A percentile compares a stretch with the other conserved stretches of the same genome.
These are phyloP conservation scores for Zygnema circumcarinatum DNA, from an alignment of 139 green algal species.

Conservation along the genomic window DNA sequence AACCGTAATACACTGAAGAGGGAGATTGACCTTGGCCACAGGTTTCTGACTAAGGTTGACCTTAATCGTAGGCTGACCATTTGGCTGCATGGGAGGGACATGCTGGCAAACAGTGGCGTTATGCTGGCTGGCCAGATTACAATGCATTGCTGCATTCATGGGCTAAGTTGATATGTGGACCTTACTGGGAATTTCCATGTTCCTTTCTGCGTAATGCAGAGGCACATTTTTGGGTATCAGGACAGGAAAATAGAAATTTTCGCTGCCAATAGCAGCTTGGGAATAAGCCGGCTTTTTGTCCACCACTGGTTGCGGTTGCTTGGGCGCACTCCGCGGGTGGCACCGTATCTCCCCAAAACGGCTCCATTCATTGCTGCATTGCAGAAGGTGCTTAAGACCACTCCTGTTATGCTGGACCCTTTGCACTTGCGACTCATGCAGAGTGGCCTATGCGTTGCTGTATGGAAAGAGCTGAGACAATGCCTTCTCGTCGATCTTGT, in stretches of 20 bases:
- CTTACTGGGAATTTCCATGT: too few species aligned
- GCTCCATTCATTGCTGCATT: slow-evolving; percentile 41
- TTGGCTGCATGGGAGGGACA: too few species aligned
- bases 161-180: too few species aligned
- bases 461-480: background rate
- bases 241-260: slow-evolving; percentile 38
- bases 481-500: background rate
- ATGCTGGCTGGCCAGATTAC: too few species aligned
- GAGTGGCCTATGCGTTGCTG: background rate
- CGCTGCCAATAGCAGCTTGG: slow-evolving; percentile 38
- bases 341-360: slow-evolving; percentile 35
- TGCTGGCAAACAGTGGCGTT: too few species aligned
- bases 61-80: too few species aligned
- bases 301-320: slow-evolving; percentile 44
- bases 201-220: too few species aligned
- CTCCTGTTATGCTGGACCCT: background rate
- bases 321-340: slow-evolving; percentile 29
- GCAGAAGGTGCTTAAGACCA: slow-evolving; percentile 42
- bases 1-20: too few species aligned
- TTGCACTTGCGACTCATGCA: background rate
- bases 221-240: slow-evolving; percentile 42
- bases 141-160: too few species aligned
- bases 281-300: slow-evolving; percentile 24
- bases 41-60: too few species aligned
- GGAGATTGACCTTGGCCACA: too few species aligned